Conservation (phyloP, 2,329 filamentous ascomycete species). For the Colletotrichum sp. region DNA sequence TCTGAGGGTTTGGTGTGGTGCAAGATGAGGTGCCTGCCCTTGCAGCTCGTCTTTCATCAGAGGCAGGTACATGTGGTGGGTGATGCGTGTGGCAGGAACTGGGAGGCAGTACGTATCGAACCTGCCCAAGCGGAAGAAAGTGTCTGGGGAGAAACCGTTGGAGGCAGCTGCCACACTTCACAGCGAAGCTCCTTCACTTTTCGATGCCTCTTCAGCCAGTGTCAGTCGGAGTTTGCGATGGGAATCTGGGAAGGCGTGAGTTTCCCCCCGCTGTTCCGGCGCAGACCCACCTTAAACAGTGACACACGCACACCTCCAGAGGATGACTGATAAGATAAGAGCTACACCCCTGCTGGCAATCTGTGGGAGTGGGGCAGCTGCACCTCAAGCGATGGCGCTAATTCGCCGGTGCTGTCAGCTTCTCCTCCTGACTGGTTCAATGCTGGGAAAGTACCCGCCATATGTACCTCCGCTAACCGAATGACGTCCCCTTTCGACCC, state of each 20-base stretch:
- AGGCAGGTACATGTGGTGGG: neutral
- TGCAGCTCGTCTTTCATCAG: neutral
- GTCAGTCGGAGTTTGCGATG: neutral
- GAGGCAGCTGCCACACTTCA: neutral
- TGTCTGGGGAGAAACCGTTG: neutral
- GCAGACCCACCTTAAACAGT: neutral
- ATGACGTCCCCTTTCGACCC: constrained; percentile 16
- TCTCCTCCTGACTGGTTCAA: neutral
- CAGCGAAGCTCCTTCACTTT: neutral
- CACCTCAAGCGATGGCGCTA: neutral
- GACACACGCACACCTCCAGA: neutral
- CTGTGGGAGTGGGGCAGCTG: neutral
- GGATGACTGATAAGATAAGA: constrained; percentile 18
- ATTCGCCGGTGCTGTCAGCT: neutral
- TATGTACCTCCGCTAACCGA: neutral
- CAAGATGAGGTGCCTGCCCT: neutral
- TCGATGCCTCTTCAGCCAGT: neutral
- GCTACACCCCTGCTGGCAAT: neutral
- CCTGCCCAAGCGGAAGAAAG: neutral
- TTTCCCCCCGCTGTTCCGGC: neutral
- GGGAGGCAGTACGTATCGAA: neutral
- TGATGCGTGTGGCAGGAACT: neutral
- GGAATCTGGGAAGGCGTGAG: neutral
- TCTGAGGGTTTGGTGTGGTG: neutral
- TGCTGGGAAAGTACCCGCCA: neutral